A percentile compares a stretch with the other conserved stretches of the same genome.
Evolutionary conservation across 352 stramenopile species (phyloP).

Genomic region (Phytophthora colocasiae): DNA sequence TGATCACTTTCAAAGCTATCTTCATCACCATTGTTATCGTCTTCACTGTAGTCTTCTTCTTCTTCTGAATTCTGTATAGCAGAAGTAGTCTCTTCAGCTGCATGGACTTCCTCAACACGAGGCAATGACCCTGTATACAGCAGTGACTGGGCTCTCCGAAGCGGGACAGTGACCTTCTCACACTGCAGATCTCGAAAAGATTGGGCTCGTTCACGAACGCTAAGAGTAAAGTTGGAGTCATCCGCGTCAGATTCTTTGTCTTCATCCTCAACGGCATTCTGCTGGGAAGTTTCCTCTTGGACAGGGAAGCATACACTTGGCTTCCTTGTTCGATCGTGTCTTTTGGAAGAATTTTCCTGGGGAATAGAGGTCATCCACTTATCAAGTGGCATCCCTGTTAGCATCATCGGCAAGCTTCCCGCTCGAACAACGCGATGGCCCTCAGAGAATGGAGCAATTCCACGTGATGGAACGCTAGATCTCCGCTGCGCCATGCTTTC

Average conservation of each 20-base stretch:
- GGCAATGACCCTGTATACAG: conserved; percentile 39
- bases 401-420: conserved; percentile 34
- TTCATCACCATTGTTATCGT: conserved; percentile 4
- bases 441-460: conserved; percentile 2
- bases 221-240: background rate
- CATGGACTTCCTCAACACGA: conserved; percentile 41
- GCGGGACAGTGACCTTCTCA: conserved; percentile 21
- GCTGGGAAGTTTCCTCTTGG: conserved; percentile 10
- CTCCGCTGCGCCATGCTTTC: conserved; percentile 28
- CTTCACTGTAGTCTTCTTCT: conserved; percentile 17
- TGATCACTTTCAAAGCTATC: conserved; percentile 23
- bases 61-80: conserved; percentile 7
- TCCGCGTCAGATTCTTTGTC: background rate
- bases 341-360: conserved; percentile 23
- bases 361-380: conserved; percentile 25
- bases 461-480: conserved; percentile 27
- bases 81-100: conserved; percentile 2
- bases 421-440: conserved; percentile 13
- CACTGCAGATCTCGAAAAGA: conserved; percentile 28
- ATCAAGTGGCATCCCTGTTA: conserved; percentile 11
- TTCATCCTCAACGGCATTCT: conserved; percentile 21
- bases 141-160: conserved; percentile 35
- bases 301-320: conserved; percentile 17
- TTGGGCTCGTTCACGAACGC: conserved; percentile 22
- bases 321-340: conserved; percentile 13